phyloP scores from a whole-genome alignment of 2,329 filamentous ascomycete genomes.

The Fusarium sp. region DNA sequence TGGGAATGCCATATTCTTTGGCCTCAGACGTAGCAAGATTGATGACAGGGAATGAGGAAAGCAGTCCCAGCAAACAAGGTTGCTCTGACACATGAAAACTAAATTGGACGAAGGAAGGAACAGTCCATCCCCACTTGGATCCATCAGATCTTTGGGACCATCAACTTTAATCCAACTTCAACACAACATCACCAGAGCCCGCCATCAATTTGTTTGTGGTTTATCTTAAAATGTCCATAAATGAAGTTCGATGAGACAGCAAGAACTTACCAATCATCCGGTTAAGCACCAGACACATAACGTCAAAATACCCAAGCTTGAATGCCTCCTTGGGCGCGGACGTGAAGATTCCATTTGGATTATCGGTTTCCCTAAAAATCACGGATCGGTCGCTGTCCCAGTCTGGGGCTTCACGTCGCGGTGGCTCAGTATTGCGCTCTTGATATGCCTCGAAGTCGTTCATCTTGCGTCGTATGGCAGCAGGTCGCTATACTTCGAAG shows the following conservation, averaged over 20 bases:
- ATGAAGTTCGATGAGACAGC: neutral
- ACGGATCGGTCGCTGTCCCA: conserved; percentile 39
- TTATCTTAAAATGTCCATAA: neutral
- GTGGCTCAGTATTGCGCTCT: conserved; percentile 12
- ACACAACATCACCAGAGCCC: conserved; percentile 12
- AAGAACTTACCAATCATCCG: conserved; percentile 55
- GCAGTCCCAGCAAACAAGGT: neutral
- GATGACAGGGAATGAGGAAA: neutral
- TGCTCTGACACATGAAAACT: conserved; percentile 35
- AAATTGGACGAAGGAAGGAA: conserved; percentile 30
- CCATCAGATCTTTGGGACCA: conserved; percentile 2
- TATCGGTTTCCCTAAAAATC: conserved; percentile 33
- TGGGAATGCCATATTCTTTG: neutral
- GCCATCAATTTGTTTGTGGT: neutral
- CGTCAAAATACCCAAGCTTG: conserved; percentile 54
- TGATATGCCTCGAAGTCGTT: conserved; percentile 48
- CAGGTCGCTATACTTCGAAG: neutral
- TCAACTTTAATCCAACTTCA: conserved; percentile 45
- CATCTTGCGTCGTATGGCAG: conserved; percentile 38
- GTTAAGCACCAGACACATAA: conserved; percentile 54
- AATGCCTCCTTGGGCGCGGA: conserved; percentile 53
- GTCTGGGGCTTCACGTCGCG: conserved; percentile 14
- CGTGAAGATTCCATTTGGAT: conserved; percentile 51
- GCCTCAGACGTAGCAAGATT: neutral
- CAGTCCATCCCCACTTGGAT: conserved; percentile 44